Evolutionary conservation across 208 protist species (phyloP).

Genomic region (Leishmania tarentolae): DNA sequence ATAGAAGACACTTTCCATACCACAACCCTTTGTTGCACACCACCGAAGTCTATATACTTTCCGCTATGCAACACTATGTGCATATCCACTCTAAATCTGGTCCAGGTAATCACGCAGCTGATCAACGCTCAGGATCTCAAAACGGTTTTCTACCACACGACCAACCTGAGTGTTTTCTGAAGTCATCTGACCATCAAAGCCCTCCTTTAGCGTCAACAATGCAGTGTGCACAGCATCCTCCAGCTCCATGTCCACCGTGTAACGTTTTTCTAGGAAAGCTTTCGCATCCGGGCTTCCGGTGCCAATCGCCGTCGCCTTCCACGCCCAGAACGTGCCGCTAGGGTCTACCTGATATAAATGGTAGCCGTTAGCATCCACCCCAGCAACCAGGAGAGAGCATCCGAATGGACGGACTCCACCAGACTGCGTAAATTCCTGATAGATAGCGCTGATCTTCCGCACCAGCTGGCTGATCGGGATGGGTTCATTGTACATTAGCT

Average conservation of each 20-base stretch:
- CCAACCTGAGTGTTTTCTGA: constrained; percentile 99
- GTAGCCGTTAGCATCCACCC: constrained; percentile 94
- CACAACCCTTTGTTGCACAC: not conserved
- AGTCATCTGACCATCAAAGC: constrained; percentile 96
- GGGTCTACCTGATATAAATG: constrained; percentile 99
- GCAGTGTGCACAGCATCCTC: constrained; percentile 99
- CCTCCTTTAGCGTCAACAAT: constrained; percentile 98
- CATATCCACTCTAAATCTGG: constrained; percentile 62
- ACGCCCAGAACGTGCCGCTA: constrained; percentile 98
- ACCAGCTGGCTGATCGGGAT: constrained; percentile 97
- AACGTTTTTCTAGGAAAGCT: constrained; percentile 99
- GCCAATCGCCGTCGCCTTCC: constrained; percentile 99
- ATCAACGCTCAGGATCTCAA: constrained; percentile 80
- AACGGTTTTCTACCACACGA: constrained; percentile 88
- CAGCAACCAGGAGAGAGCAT: constrained; percentile 98
- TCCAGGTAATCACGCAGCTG: constrained; percentile 89
- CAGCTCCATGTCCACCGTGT: constrained; percentile 98
- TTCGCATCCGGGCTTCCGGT: constrained; percentile 97
- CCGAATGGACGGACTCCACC: constrained; percentile 99
- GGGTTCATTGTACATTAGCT: constrained; percentile 92
- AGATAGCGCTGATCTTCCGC: constrained; percentile 96
- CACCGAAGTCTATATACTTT: constrained; percentile 1
- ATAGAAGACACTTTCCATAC: constrained; percentile 5
- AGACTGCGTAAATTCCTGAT: constrained; percentile 99
- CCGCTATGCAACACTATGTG: constrained; percentile 3